phyloP scores from a whole-genome alignment of 2,329 filamentous ascomycete genomes.

The Pseudonectria foliicola region DNA sequence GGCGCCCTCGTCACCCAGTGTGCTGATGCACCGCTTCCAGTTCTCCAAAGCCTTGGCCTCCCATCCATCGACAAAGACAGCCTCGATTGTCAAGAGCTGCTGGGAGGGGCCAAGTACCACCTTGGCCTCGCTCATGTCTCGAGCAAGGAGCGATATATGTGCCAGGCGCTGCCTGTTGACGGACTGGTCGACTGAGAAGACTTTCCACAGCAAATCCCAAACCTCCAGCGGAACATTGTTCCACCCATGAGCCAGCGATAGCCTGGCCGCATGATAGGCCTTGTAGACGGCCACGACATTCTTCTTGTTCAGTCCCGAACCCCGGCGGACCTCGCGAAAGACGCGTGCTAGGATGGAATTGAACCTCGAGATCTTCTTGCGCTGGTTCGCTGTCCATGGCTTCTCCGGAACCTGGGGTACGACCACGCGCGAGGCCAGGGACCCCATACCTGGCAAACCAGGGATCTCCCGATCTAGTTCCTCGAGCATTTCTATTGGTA shows the following conservation, averaged over 20 bases:
- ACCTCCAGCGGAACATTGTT: conserved; percentile 50
- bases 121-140: conserved; percentile 58
- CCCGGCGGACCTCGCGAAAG: conserved; percentile 21
- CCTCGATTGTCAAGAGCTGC: conserved; percentile 61
- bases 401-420: conserved; percentile 31
- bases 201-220: conserved; percentile 61
- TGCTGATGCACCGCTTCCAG: conserved; percentile 53
- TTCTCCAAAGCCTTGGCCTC: conserved; percentile 52
- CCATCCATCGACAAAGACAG: conserved; percentile 57
- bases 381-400: conserved; percentile 31
- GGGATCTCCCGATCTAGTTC: conserved; percentile 24
- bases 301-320: conserved; percentile 23
- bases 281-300: conserved; percentile 39
- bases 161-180: conserved; percentile 49
- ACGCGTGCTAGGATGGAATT: conserved; percentile 26
- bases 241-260: conserved; percentile 38
- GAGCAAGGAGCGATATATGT: conserved; percentile 54
- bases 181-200: conserved; percentile 46
- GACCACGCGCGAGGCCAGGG: conserved; percentile 13
- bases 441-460: conserved; percentile 19
- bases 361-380: conserved; percentile 31
- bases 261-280: conserved; percentile 40
- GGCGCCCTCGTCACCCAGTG: conserved; percentile 39
- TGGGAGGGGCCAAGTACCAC: conserved; percentile 48
- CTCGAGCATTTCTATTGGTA: conserved; percentile 28